Percentiles rank a stretch among this genome's conserved stretches.
These are phyloP conservation scores for Aspergillus sp. DNA, from an alignment of 2,329 filamentous ascomycete species.

Conservation along the genomic window DNA sequence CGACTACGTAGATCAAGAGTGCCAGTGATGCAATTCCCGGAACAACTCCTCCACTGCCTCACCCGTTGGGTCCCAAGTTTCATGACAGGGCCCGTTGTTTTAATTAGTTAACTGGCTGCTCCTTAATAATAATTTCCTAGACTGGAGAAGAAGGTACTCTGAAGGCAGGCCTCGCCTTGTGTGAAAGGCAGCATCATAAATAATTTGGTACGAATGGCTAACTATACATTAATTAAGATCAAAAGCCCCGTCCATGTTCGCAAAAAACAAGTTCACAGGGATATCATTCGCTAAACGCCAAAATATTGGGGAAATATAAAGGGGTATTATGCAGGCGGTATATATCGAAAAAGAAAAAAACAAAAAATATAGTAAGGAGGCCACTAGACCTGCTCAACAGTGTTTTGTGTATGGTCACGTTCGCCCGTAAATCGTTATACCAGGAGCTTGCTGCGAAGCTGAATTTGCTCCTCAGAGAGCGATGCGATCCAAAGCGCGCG, in stretches of 20 bases:
- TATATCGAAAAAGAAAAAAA: conserved; percentile 2
- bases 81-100: neutral
- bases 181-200: neutral
- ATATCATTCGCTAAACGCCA: conserved; percentile 13
- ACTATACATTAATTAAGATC: conserved; percentile 14
- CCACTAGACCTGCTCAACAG: neutral
- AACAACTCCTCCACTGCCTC: neutral
- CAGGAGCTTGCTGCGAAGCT: conserved; percentile 44
- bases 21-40: conserved; percentile 13
- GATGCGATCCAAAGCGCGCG: conserved; percentile 65
- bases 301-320: neutral
- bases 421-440: conserved; percentile 27
- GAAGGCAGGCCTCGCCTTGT: neutral
- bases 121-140: neutral
- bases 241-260: conserved; percentile 6
- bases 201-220: conserved; percentile 16
- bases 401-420: neutral
- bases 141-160: too few relatives aligned
- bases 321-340: conserved; percentile 17
- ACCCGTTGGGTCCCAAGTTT: neutral
- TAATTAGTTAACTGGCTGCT: neutral
- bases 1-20: conserved; percentile 10
- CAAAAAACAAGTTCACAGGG: conserved; percentile 10
- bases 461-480: conserved; percentile 59
- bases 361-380: conserved; percentile 1